Evolutionary conservation across 2,329 filamentous ascomycete species (phyloP).

Genomic region (Didymella keratinophila): DNA sequence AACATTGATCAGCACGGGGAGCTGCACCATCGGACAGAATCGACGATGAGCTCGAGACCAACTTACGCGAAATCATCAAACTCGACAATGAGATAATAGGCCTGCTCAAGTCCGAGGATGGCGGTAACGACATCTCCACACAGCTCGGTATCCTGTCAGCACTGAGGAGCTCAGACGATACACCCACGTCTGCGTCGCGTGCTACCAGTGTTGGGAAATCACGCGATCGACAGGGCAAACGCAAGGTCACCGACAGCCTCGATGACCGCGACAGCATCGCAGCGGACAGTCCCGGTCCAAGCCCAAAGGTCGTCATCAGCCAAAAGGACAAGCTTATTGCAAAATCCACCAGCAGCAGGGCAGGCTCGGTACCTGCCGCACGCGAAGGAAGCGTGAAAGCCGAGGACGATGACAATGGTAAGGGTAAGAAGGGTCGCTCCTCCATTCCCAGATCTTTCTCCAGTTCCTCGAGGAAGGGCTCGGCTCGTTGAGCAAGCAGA

Average conservation of each 20-base stretch:
- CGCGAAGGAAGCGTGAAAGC: slow-evolving; percentile 61
- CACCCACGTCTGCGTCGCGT: slow-evolving; percentile 46
- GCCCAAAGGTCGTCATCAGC: slow-evolving; percentile 45
- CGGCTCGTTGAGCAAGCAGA: slow-evolving; percentile 25
- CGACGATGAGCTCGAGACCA: slow-evolving; percentile 56
- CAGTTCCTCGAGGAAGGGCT: slow-evolving; percentile 24
- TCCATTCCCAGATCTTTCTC: slow-evolving; percentile 30
- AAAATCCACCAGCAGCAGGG: slow-evolving; percentile 51
- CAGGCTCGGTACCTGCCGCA: slow-evolving; percentile 55
- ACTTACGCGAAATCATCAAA: slow-evolving; percentile 59
- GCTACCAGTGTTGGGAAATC: slow-evolving; percentile 48
- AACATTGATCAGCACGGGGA: slow-evolving; percentile 39
- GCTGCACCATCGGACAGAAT: slow-evolving; percentile 50
- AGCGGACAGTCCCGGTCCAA: slow-evolving; percentile 49
- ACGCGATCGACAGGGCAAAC: slow-evolving; percentile 48
- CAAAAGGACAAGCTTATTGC: slow-evolving; percentile 50
- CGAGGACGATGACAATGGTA: slow-evolving; percentile 57
- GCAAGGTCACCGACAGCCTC: slow-evolving; percentile 47
- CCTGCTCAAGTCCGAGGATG: slow-evolving; percentile 53
- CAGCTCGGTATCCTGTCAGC: slow-evolving; percentile 57
- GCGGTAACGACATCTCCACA: slow-evolving; percentile 52
- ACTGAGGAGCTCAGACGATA: slow-evolving; percentile 57
- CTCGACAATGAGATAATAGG: slow-evolving; percentile 56
- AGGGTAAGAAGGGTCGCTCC: slow-evolving; percentile 53
- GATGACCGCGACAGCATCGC: slow-evolving; percentile 52